Conservation (phyloP, 2,329 filamentous ascomycete species). For the Calonectria multiphialidica region DNA sequence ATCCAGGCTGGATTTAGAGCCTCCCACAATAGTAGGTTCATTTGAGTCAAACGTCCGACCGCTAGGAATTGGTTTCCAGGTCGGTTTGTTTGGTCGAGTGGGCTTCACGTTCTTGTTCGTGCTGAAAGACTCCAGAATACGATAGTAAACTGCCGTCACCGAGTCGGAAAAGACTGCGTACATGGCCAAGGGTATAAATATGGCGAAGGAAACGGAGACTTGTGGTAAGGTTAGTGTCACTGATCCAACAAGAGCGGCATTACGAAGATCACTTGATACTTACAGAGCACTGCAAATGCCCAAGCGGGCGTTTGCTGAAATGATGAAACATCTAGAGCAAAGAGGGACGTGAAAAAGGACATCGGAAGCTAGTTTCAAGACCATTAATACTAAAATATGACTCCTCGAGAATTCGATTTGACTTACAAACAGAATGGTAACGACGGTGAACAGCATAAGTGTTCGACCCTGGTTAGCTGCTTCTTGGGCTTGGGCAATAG, state of each 20-base stretch:
- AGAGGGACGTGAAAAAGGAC: constrained; percentile 33
- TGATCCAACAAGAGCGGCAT: background rate
- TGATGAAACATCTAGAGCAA: constrained; percentile 29
- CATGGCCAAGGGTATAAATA: background rate
- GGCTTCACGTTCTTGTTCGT: background rate
- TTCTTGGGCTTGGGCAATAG: constrained; percentile 24
- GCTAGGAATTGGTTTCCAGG: background rate
- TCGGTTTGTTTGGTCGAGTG: background rate
- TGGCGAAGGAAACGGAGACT: background rate
- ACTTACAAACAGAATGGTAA: constrained; percentile 36
- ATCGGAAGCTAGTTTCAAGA: constrained; percentile 19
- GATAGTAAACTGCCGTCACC: background rate
- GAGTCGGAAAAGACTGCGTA: background rate
- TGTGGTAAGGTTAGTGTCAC: background rate
- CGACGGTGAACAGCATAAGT: constrained; percentile 32
- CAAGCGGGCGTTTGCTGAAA: constrained; percentile 28
- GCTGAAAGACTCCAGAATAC: background rate
- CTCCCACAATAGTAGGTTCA: no score
- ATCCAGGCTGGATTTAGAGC: background rate
- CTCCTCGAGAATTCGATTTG: no score
- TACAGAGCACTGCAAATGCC: constrained; percentile 16
- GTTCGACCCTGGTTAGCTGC: constrained; percentile 27
- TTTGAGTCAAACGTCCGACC: background rate
- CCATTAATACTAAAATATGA: background rate
- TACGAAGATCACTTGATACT: background rate